Evolutionary conservation across 73 alveolate species (phyloP).

Genomic region (Paramecium octaurelia): DNA sequence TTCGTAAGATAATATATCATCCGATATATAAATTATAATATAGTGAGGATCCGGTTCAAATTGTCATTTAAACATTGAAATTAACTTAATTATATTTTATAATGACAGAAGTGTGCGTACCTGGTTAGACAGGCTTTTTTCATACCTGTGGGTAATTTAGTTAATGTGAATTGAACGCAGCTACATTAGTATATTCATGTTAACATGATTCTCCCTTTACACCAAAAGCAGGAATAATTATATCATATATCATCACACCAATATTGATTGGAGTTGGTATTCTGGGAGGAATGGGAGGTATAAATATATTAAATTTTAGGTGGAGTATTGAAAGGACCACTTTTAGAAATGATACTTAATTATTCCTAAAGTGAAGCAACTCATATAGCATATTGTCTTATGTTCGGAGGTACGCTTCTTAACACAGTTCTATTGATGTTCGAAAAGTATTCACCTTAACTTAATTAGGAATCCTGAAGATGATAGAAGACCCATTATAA

Average conservation of each 20-base stretch:
- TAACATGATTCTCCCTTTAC: not conserved
- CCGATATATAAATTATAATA: not conserved
- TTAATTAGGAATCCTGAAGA: not conserved
- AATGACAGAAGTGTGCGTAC: not conserved
- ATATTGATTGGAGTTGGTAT: slow-evolving; percentile 29
- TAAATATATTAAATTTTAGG: not conserved
- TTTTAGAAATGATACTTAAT: slow-evolving; percentile 11
- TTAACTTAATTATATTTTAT: not conserved
- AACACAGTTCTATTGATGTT: slow-evolving; percentile 27
- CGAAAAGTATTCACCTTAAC: not conserved
- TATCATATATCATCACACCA: not conserved
- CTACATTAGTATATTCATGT: not conserved
- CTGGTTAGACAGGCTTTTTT: slow-evolving; percentile 6
- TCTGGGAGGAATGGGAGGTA: slow-evolving; percentile 46
- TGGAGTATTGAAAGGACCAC: slow-evolving; percentile 35
- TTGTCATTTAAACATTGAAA: not conserved
- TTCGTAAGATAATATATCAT: not conserved
- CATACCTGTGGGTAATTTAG: not conserved
- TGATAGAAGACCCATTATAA: not conserved
- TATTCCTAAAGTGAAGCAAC: slow-evolving; percentile 42
- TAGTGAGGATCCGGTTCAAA: not conserved
- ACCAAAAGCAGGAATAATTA: not conserved
- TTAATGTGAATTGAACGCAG: not conserved
- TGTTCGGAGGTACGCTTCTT: slow-evolving; percentile 31
- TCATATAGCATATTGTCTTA: slow-evolving; percentile 47